phyloP scores from a whole-genome alignment of 2,329 filamentous ascomycete species.

The Diaporthe aspalathi region DNA sequence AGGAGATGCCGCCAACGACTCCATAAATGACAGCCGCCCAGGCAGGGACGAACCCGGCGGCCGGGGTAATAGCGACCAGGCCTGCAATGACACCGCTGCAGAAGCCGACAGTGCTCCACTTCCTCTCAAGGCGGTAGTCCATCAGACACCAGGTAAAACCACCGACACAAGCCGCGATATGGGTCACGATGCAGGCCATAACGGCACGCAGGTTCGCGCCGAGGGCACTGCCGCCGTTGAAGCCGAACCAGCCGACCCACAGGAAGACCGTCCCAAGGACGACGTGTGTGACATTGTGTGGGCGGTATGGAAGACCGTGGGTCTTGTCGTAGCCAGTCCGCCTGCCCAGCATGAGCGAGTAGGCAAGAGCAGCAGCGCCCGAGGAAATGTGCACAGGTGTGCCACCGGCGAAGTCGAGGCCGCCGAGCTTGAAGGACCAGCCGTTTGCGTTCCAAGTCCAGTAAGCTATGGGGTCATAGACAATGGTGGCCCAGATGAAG shows the following conservation, averaged over 20 bases:
- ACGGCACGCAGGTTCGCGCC: constrained; percentile 86
- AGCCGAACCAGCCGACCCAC: constrained; percentile 97
- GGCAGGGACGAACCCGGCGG: constrained; percentile 81
- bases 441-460: constrained; percentile 83
- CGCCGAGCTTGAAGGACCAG: constrained; percentile 76
- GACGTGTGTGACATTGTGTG: constrained; percentile 80
- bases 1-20: constrained; percentile 70
- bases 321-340: constrained; percentile 71
- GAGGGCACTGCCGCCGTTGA: constrained; percentile 89
- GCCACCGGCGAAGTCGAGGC: constrained; percentile 80
- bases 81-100: constrained; percentile 90
- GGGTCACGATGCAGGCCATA: constrained; percentile 90
- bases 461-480: constrained; percentile 80
- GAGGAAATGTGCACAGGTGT: constrained; percentile 81
- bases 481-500: constrained; percentile 77
- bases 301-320: constrained; percentile 73
- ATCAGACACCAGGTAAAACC: constrained; percentile 87
- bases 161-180: constrained; percentile 84
- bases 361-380: constrained; percentile 77
- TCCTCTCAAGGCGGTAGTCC: constrained; percentile 90
- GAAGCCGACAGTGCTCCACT: constrained; percentile 95
- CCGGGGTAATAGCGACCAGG: constrained; percentile 87
- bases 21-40: constrained; percentile 71
- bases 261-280: constrained; percentile 80
- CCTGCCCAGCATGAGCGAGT: constrained; percentile 79